A percentile compares a stretch with the other conserved stretches of the same genome.
These are phyloP conservation scores for Zymoseptoria brevis DNA, from an alignment of 2,329 filamentous ascomycete species.

Conservation along the genomic window DNA sequence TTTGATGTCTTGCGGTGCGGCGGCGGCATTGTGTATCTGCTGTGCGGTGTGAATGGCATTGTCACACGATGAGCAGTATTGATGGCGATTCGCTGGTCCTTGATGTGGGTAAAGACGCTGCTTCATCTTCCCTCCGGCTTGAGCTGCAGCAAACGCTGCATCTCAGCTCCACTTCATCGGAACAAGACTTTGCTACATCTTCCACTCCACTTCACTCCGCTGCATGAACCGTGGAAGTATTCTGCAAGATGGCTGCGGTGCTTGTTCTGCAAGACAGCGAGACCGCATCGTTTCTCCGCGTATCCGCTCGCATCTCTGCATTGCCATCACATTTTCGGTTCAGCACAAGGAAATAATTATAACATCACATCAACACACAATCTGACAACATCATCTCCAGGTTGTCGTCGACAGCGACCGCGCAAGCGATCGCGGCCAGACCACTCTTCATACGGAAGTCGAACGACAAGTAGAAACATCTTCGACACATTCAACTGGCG, in stretches of 20 bases:
- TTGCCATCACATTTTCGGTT: not conserved
- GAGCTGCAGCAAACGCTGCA: not conserved
- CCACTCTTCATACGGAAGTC: not conserved
- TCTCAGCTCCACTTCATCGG: not conserved
- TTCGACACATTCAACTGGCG: not conserved
- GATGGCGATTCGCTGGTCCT: not conserved
- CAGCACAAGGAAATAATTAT: not conserved
- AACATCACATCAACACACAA: not conserved
- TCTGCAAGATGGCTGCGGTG: not conserved
- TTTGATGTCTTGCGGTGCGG: not conserved
- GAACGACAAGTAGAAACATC: not conserved
- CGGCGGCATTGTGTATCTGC: not conserved
- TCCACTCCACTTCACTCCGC: not conserved
- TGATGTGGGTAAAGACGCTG: not conserved
- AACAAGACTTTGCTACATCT: not conserved
- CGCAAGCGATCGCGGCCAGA: conserved; percentile 3
- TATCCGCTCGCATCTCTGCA: not conserved
- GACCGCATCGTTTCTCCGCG: not conserved
- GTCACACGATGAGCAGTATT: not conserved
- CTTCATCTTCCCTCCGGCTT: not conserved
- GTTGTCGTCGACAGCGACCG: conserved; percentile 13
- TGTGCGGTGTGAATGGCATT: not conserved
- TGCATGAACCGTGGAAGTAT: not conserved
- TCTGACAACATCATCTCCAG: conserved; percentile 11
- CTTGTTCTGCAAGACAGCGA: not conserved